Base-by-base conservation (phyloP, 768 basidiomycete species). In the Mycena crocata region DNA sequence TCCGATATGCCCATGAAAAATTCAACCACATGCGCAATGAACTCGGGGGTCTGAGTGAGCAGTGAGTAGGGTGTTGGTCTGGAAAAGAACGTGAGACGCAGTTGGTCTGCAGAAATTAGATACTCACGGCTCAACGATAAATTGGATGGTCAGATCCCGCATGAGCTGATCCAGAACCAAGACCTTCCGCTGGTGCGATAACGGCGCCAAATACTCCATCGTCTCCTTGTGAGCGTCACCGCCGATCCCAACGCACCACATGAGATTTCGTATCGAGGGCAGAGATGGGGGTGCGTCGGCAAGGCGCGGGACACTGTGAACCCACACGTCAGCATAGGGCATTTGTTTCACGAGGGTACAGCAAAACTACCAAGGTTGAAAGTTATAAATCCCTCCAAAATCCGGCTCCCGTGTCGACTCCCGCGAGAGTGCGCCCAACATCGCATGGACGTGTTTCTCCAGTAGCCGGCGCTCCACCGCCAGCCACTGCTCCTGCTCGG, bases 191-290 rank as follows among this genome's bases (percentile, higher is more conserved):
- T 2, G 23, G 19, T 62, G 52, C 2, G 60, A 45, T 10, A 62
- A 42, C 19, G 30, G 28, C 6, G 61, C 34, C 26, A 62, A 26
- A 54, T 44, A 17, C 3, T 32, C 24, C 23, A 52, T 24, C 1
- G 60, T 45, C 17, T 44, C 0, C 1, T 34, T 28, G 28, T 34
- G 42, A 4, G 54, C 40, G 14, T 54, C 42, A 4, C 61, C 40
- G 13, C 51, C 61, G 7, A 32, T 32, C 7, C 60, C 50, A 44
- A 52, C 42, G 28, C 40, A 62, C 14, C 60, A 50, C 3, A 62
- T 14, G 21, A 52, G 35, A 15, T 21, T 62, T 5, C 40, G n/a
- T 17, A 39, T 50, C 2, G 34, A n/a, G n/a, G n/a, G n/a, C n/a
- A n/a, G n/a, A n/a, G n/a, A n/a, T n/a, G n/a, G n/a, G n/a, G n/a